phyloP scores from a whole-genome alignment of 495 filamentous ascomycete species.

The Baudoinia panamericana region DNA sequence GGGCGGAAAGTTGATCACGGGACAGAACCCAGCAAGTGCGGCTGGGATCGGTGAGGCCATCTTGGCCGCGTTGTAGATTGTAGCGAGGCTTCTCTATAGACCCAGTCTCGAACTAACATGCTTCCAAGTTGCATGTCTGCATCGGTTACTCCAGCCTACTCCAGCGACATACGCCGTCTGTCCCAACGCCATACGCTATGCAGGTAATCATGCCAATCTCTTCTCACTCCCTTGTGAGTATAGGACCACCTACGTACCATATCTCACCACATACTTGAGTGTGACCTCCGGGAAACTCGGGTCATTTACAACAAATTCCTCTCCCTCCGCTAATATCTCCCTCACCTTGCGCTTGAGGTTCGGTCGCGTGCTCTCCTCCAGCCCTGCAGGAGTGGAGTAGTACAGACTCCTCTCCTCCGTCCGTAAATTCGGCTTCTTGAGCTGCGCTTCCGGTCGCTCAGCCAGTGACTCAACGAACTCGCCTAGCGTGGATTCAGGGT shows the following conservation, averaged over 20 bases:
- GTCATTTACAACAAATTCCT: constrained; percentile 72
- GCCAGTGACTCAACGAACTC: constrained; percentile 80
- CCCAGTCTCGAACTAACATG: too few species aligned
- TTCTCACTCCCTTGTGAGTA: too few species aligned
- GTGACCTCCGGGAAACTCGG: too few species aligned
- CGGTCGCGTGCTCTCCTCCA: constrained; percentile 66
- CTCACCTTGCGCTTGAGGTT: constrained; percentile 67
- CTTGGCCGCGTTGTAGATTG: constrained; percentile 26
- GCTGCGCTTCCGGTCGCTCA: constrained; percentile 60
- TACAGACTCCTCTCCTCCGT: constrained; percentile 76
- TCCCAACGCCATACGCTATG: too few species aligned
- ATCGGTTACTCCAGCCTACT: too few species aligned
- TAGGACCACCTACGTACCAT: too few species aligned
- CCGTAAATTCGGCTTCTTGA: constrained; percentile 73
- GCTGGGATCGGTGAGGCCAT: constrained; percentile 43
- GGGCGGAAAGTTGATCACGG: constrained; percentile 49
- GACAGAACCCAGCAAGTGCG: constrained; percentile 61
- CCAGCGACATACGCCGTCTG: too few species aligned
- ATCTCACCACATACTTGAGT: too few species aligned
- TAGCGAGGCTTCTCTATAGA: too few species aligned
- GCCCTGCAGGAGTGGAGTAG: constrained; percentile 65
- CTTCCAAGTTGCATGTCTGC: too few species aligned
- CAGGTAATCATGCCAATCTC: too few species aligned
- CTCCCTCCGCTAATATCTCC: constrained; percentile 50
- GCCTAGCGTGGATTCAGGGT: constrained; percentile 58